Evolutionary conservation across 352 stramenopile genomes (phyloP).

Genomic region (Pythium vanterpoolii): DNA sequence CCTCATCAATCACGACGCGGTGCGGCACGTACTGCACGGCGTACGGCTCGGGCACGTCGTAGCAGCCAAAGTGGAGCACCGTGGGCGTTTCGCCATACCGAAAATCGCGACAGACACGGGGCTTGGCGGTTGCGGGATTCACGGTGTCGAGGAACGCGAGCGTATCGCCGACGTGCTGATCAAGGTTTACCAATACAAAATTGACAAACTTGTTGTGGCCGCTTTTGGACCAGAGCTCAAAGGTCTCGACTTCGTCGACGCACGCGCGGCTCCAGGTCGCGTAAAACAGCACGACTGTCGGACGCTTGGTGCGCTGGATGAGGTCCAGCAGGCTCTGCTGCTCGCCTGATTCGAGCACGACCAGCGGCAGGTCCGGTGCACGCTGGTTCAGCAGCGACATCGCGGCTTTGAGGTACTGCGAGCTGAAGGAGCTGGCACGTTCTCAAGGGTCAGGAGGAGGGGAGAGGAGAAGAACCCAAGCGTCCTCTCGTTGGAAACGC

Average conservation of each 20-base stretch:
- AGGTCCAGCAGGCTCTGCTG: slow-evolving; percentile 32
- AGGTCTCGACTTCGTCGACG: slow-evolving; percentile 44
- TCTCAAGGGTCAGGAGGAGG: neutral
- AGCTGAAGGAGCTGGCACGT: no score
- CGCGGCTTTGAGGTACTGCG: no score
- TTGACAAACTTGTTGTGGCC: slow-evolving; percentile 42
- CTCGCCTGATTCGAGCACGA: slow-evolving; percentile 53
- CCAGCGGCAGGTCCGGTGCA: slow-evolving; percentile 41
- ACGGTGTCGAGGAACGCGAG: slow-evolving; percentile 44
- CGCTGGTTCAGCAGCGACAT: slow-evolving; percentile 56
- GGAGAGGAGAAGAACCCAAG: neutral
- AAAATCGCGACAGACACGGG: slow-evolving; percentile 52
- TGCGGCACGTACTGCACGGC: slow-evolving; percentile 47
- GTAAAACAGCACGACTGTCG: slow-evolving; percentile 58
- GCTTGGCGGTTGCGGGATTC: slow-evolving; percentile 33
- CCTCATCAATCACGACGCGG: slow-evolving; percentile 43
- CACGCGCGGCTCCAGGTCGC: slow-evolving; percentile 62
- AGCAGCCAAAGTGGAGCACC: slow-evolving; percentile 50
- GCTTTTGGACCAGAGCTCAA: slow-evolving; percentile 56
- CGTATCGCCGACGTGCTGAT: slow-evolving; percentile 52
- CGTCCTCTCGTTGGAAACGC: no score
- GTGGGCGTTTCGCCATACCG: slow-evolving; percentile 40
- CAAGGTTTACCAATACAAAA: slow-evolving; percentile 62
- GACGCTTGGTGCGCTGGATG: slow-evolving; percentile 29
- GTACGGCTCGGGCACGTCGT: slow-evolving; percentile 51